phyloP scores from a whole-genome alignment of 2,329 filamentous ascomycete species.

The Aspergillus fijiensis region DNA sequence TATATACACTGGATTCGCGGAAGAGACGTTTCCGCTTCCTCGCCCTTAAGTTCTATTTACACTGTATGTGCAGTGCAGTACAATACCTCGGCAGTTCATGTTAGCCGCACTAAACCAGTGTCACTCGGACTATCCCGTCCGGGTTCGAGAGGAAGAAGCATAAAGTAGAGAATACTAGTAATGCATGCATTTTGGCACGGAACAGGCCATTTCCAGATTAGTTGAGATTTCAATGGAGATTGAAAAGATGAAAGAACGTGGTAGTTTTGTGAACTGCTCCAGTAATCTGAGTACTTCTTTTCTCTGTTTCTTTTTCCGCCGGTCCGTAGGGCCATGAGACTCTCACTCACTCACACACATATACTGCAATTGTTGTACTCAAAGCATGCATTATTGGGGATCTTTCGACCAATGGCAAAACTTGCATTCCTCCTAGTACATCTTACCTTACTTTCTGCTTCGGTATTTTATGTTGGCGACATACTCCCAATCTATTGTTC shows the following conservation, averaged over 20 bases:
- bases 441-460: too few species aligned
- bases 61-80: too few species aligned
- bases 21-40: neutral
- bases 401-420: neutral
- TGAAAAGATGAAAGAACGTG: conserved; percentile 7
- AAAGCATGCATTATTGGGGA: conserved; percentile 13
- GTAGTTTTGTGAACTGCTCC: conserved; percentile 8
- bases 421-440: too few species aligned
- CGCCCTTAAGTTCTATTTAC: neutral
- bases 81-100: neutral
- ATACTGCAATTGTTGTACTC: neutral
- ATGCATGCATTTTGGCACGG: neutral
- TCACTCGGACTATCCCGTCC: too few species aligned
- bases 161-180: neutral
- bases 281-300: neutral
- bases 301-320: neutral
- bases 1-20: too few species aligned
- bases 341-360: neutral
- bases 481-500: too few species aligned
- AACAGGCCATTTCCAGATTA: neutral
- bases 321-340: neutral
- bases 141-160: neutral
- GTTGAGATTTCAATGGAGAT: neutral
- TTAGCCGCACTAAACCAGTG: too few species aligned
- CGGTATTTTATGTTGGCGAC: too few species aligned